phyloP scores from a whole-genome alignment of 2,329 filamentous ascomycete species.

The Claviceps sp. region DNA sequence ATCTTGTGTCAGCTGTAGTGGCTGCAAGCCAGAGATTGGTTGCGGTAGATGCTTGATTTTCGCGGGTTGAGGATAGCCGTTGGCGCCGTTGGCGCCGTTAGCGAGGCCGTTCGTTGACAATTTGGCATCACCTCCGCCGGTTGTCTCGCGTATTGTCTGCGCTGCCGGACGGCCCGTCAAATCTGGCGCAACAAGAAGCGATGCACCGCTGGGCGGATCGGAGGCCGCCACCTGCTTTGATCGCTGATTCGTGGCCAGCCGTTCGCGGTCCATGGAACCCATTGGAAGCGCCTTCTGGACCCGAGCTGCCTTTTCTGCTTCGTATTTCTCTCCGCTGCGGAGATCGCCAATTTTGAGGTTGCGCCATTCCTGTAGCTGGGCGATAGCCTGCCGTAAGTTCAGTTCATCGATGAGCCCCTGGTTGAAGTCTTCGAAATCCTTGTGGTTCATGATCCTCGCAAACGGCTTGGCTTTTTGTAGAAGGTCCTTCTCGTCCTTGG shows the following conservation, averaged over 20 bases:
- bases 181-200: constrained; percentile 65
- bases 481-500: constrained; percentile 86
- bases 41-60: constrained; percentile 40
- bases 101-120: constrained; percentile 38
- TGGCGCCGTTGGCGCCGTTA: constrained; percentile 34
- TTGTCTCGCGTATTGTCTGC: constrained; percentile 19
- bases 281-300: constrained; percentile 58
- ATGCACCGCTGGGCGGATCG: constrained; percentile 63
- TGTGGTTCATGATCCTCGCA: constrained; percentile 88
- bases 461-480: constrained; percentile 92
- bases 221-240: constrained; percentile 51
- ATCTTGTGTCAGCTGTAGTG: constrained; percentile 59
- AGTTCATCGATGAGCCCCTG: constrained; percentile 81
- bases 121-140: constrained; percentile 38
- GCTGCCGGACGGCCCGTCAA: constrained; percentile 47
- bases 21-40: constrained; percentile 46
- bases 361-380: constrained; percentile 89
- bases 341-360: constrained; percentile 73
- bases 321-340: constrained; percentile 79
- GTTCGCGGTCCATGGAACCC: constrained; percentile 72
- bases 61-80: constrained; percentile 18
- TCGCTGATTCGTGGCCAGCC: constrained; percentile 58
- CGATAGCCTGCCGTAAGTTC: constrained; percentile 78
- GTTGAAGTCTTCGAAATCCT: constrained; percentile 77
- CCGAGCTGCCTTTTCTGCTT: constrained; percentile 70